Evolutionary conservation across 176 grass and related monocot species (phyloP).

Genomic region (Sorghum bicolor): Sorghum_bicolor_NCBIv3 NC_012870.2:76295501-76296000

Average conservation of each 20-base stretch:
- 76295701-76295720: neutral
- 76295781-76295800: neutral
- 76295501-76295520: too few species aligned
- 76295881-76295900: neutral
- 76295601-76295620: neutral
- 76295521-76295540: too few species aligned
- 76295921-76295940: neutral
- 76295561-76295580: too few species aligned
- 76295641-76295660: neutral
- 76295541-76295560: neutral
- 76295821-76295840: neutral
- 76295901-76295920: neutral
- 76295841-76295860: neutral
- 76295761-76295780: neutral
- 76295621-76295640: too few species aligned
- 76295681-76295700: neutral
- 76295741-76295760: constrained; percentile 12
- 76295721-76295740: constrained; percentile 2
- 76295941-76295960: neutral
- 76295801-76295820: neutral
- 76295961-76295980: neutral
- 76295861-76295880: too few species aligned
- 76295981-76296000: neutral
- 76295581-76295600: neutral
- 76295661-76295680: neutral